These are phyloP conservation scores for Eustoma russellianum DNA, from an alignment of 257 asterid genomes.

Conservation along the genomic window DNA sequence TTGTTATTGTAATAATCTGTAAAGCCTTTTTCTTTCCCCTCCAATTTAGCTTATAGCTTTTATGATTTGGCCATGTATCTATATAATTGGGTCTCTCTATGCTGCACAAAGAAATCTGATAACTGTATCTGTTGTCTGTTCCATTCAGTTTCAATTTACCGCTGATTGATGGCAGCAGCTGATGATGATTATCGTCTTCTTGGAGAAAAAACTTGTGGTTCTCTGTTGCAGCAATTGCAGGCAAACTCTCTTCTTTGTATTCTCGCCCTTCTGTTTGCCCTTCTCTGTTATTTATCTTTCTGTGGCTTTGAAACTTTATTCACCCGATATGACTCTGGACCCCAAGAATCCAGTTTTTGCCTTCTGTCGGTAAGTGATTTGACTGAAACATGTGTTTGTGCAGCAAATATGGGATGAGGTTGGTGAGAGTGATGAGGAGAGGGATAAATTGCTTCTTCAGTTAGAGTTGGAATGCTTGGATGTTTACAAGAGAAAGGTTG, in stretches of 20 bases:
- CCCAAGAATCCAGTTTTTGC: too few relatives aligned
- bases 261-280: not conserved
- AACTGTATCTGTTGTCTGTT: not conserved
- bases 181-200: conserved; percentile 42
- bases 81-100: not conserved
- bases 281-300: not conserved
- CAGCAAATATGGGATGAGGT: conserved; percentile 96
- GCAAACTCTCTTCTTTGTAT: conserved; percentile 15
- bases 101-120: not conserved
- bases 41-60: not conserved
- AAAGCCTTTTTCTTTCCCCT: too few relatives aligned
- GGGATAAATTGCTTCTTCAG: conserved; percentile 79
- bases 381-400: conserved; percentile 8
- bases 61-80: not conserved
- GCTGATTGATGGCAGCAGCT: conserved; percentile 47
- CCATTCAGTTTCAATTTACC: conserved; percentile 8
- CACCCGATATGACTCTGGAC: too few relatives aligned
- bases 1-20: too few relatives aligned
- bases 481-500: conserved; percentile 82
- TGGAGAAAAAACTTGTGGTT: conserved; percentile 67
- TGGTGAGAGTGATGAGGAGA: conserved; percentile 73
- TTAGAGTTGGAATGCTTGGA: conserved; percentile 83
- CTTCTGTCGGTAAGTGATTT: not conserved
- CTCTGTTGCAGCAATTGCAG: conserved; percentile 78
- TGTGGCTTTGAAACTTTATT: not conserved